Evolutionary conservation across 176 grass and related monocot genomes (phyloP).

Genomic region (Avena sativa): DNA sequence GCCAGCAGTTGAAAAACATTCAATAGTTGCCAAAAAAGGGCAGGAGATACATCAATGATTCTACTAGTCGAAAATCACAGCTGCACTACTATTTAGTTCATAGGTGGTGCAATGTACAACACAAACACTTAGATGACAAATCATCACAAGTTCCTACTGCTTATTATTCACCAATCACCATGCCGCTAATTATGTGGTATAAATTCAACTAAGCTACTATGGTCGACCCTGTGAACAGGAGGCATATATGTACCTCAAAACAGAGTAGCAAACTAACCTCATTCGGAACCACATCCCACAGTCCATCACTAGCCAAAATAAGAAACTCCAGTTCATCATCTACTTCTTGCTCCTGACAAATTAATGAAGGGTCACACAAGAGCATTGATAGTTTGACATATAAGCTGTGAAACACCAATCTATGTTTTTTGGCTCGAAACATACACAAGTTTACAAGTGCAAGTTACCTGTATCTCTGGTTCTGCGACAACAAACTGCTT

Average conservation of each 20-base stretch:
- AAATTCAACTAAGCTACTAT: neutral
- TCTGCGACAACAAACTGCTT: slow-evolving; percentile 97
- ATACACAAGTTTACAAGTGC: neutral
- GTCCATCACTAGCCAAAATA: slow-evolving; percentile 90
- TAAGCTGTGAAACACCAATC: neutral
- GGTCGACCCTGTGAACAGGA: neutral
- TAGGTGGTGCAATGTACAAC: neutral
- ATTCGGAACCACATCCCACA: slow-evolving; percentile 86
- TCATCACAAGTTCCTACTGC: too few relatives aligned
- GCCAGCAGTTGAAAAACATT: neutral
- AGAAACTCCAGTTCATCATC: slow-evolving; percentile 78
- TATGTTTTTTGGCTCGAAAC: neutral
- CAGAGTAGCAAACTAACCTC: slow-evolving; percentile 66
- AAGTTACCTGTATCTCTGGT: slow-evolving; percentile 89
- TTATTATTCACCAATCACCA: too few relatives aligned
- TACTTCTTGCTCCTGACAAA: slow-evolving; percentile 71
- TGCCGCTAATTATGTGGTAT: neutral
- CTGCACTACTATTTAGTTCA: neutral
- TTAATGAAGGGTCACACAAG: slow-evolving; percentile 15
- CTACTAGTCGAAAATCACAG: neutral
- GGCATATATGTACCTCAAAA: slow-evolving; percentile 7
- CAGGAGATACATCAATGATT: neutral
- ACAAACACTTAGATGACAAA: neutral
- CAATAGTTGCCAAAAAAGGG: neutral
- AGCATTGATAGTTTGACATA: neutral